These are phyloP conservation scores for Sonneratia alba DNA, from an alignment of 345 rosid genomes.

Conservation along the genomic window DNA sequence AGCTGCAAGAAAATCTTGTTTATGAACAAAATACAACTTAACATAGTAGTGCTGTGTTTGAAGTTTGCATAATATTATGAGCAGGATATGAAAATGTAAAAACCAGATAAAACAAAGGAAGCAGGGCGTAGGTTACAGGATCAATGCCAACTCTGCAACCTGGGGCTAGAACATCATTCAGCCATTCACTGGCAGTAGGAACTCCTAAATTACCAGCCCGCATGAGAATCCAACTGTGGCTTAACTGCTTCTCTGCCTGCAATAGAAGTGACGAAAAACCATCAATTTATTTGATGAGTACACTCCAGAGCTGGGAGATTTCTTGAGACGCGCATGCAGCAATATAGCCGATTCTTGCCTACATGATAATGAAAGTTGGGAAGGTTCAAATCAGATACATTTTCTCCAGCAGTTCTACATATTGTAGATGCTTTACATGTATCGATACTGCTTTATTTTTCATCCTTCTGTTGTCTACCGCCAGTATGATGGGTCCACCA, in stretches of 20 bases:
- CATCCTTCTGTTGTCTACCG: background rate
- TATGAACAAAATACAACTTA: background rate
- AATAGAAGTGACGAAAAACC: background rate
- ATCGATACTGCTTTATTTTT: background rate
- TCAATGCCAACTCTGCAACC: conserved; percentile 90
- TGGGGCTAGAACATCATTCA: conserved; percentile 67
- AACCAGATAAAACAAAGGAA: conserved; percentile 12
- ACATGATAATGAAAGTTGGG: background rate
- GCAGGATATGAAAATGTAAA: background rate
- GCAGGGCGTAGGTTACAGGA: conserved; percentile 60
- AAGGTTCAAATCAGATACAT: background rate
- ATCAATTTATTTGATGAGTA: background rate
- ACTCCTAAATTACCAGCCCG: conserved; percentile 90
- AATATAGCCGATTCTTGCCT: background rate
- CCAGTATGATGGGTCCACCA: background rate
- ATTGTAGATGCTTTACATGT: background rate
- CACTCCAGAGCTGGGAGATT: background rate
- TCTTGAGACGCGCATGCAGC: background rate
- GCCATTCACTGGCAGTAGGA: conserved; percentile 81
- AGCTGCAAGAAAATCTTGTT: background rate
- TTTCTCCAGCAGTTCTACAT: background rate
- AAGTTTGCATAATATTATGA: background rate
- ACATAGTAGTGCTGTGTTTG: background rate
- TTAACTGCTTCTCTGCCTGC: conserved; percentile 87
- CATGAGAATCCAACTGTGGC: conserved; percentile 84